A percentile compares a stretch with the other conserved stretches of the same genome.
Conservation (phyloP, 202 grass and related monocot species). For the Musa balbisiana region DNA sequence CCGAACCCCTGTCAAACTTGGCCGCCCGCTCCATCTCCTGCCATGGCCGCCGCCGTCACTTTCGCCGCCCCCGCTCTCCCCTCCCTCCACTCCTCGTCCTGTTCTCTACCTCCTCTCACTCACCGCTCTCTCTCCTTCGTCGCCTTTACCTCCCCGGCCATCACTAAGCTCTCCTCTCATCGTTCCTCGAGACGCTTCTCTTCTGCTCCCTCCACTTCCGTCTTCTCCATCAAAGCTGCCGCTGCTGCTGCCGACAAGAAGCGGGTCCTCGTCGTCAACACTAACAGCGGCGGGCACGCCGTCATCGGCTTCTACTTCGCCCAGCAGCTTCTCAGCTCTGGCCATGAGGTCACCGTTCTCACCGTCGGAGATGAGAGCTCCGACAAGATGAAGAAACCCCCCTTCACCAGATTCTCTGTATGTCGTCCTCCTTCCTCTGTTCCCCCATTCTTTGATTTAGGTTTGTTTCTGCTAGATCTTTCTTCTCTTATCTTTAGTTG, state of each 20-base stretch:
- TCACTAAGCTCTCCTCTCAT: background rate
- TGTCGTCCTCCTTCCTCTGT: background rate
- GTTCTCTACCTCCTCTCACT: slow-evolving; percentile 23
- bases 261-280: slow-evolving; percentile 72
- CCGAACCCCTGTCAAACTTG: background rate
- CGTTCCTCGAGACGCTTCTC: background rate
- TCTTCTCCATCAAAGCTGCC: slow-evolving; percentile 23
- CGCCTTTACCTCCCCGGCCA: slow-evolving; percentile 3
- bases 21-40: background rate
- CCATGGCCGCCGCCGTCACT: background rate
- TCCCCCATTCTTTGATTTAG: background rate
- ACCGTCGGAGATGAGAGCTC: slow-evolving; percentile 74
- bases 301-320: slow-evolving; percentile 87
- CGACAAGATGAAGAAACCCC: slow-evolving; percentile 94
- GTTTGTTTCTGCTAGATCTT: background rate
- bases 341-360: slow-evolving; percentile 73
- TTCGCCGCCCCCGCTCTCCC: slow-evolving; percentile 11
- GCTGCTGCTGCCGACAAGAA: slow-evolving; percentile 41
- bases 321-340: slow-evolving; percentile 55
- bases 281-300: slow-evolving; percentile 68
- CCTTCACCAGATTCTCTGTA: slow-evolving; percentile 81
- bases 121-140: background rate
- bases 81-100: slow-evolving; percentile 3
- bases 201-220: background rate
- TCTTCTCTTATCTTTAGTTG: background rate